Percentiles rank a stretch among this genome's conserved stretches.
Evolutionary conservation across 1,139 yeast species (phyloP).

Genomic region (Martiniozyma asiatica): DNA sequence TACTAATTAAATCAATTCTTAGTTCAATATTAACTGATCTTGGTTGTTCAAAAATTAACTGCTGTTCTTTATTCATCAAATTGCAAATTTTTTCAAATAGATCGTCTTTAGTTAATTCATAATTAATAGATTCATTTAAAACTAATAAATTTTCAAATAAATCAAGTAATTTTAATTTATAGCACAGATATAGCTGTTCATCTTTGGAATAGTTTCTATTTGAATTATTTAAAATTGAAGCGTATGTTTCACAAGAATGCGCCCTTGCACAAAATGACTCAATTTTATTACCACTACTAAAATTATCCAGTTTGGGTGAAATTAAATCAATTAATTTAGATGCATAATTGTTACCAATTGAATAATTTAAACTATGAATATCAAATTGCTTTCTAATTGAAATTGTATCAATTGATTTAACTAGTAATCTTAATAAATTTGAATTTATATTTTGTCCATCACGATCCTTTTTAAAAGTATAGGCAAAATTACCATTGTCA

Average conservation of each 20-base stretch:
- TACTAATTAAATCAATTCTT: conserved; percentile 31
- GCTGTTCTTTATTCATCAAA: conserved; percentile 40
- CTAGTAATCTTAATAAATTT: conserved; percentile 15
- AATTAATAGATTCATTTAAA: conserved; percentile 2
- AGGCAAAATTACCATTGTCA: conserved; percentile 23
- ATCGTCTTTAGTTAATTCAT: neutral
- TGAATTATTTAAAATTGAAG: conserved; percentile 7
- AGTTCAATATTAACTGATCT: conserved; percentile 30
- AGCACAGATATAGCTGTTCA: conserved; percentile 19
- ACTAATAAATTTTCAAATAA: conserved; percentile 30
- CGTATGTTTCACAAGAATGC: conserved; percentile 17
- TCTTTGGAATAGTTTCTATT: conserved; percentile 15
- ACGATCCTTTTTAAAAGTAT: conserved; percentile 5
- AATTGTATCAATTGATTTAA: conserved; percentile 10
- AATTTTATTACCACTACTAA: too few relatives aligned
- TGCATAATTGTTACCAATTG: conserved; percentile 38
- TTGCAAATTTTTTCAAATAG: conserved; percentile 5
- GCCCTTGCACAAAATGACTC: conserved; percentile 14
- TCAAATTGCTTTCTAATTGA: conserved; percentile 25
- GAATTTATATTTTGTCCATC: conserved; percentile 2
- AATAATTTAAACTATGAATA: conserved; percentile 42
- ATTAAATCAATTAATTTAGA: conserved; percentile 20
- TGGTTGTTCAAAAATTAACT: conserved; percentile 33
- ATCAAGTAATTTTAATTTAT: conserved; percentile 27
- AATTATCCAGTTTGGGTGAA: conserved; percentile 12